Conservation (phyloP, 495 filamentous ascomycete genomes). For the Neurospora cerealis region DNA sequence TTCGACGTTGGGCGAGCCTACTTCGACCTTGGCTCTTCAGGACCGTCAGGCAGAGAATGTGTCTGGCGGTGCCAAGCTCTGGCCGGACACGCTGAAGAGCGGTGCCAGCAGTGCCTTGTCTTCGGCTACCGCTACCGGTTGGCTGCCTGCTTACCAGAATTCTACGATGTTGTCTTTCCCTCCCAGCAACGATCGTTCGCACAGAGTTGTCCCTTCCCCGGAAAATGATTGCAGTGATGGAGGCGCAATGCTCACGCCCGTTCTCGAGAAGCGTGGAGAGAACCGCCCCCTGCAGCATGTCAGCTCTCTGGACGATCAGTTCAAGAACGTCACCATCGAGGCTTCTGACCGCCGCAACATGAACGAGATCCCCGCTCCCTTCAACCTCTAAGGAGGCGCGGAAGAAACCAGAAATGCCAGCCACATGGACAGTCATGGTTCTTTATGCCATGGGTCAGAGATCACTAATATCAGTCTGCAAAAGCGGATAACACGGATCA, state of each 20-base stretch:
- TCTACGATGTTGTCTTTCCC: neutral
- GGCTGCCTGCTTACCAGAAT: conserved; percentile 31
- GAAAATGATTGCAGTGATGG: conserved; percentile 16
- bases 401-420: neutral
- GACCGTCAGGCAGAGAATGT: conserved; percentile 16
- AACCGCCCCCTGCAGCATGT: conserved; percentile 27
- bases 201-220: conserved; percentile 5
- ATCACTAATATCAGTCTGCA: neutral
- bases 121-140: conserved; percentile 36
- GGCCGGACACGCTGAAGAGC: conserved; percentile 33
- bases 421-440: neutral
- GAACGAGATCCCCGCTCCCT: neutral
- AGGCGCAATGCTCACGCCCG: conserved; percentile 10
- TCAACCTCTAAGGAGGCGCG: neutral
- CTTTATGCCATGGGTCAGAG: neutral
- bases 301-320: conserved; percentile 19
- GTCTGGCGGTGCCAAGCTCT: conserved; percentile 20
- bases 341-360: conserved; percentile 7
- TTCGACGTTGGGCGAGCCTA: conserved; percentile 1
- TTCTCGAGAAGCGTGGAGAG: conserved; percentile 29
- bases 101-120: conserved; percentile 33
- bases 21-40: conserved; percentile 3
- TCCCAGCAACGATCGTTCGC: neutral
- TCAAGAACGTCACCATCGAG: conserved; percentile 15
- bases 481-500: neutral